phyloP scores from a whole-genome alignment of 176 grass and related monocot genomes.

The Sorghum bicolor region Sorghum_bicolor_NCBIv3 NC_012878.2:52519001-52519500 shows the following conservation, averaged over 20 bases:
- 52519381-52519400: constrained; percentile 75
- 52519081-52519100: constrained; percentile 69
- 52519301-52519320: constrained; percentile 62
- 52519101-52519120: constrained; percentile 45
- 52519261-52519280: constrained; percentile 78
- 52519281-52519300: constrained; percentile 41
- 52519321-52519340: constrained; percentile 58
- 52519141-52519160: constrained; percentile 65
- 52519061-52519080: constrained; percentile 85
- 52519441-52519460: constrained; percentile 22
- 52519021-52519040: constrained; percentile 92
- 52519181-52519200: constrained; percentile 93
- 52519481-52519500: constrained; percentile 52
- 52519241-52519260: constrained; percentile 65
- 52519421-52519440: constrained; percentile 27
- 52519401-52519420: constrained; percentile 47
- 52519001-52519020: constrained; percentile 88
- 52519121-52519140: constrained; percentile 52
- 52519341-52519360: constrained; percentile 44
- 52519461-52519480: constrained; percentile 32
- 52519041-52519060: constrained; percentile 93
- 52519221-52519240: constrained; percentile 80
- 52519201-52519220: constrained; percentile 75
- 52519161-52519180: constrained; percentile 71
- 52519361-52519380: constrained; percentile 56